These are phyloP conservation scores for Tylopilus vinaceipallidus DNA, from an alignment of 768 basidiomycete genomes.

Conservation along the genomic window DNA sequence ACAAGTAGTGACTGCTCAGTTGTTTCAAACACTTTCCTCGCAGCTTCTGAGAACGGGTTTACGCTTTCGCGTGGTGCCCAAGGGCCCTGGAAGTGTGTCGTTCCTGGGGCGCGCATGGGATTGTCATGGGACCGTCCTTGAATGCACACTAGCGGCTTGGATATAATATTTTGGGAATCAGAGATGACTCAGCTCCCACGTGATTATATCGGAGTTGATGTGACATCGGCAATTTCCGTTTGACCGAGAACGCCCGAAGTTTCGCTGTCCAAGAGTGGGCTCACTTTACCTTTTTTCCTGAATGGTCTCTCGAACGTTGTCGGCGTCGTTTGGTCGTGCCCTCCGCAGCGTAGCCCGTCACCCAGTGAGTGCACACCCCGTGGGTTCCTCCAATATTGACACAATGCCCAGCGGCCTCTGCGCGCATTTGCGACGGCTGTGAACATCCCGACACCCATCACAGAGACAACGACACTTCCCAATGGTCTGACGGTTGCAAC, in stretches of 20 bases:
- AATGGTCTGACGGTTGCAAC: constrained; percentile 97
- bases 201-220: constrained; percentile 20
- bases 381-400: constrained; percentile 1
- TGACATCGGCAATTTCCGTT: constrained; percentile 26
- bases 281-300: constrained; percentile 27
- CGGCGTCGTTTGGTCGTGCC: constrained; percentile 42
- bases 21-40: constrained; percentile 37
- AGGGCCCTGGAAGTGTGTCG: constrained; percentile 41
- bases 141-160: too few species aligned
- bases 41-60: constrained; percentile 56
- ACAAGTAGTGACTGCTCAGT: background rate
- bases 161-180: too few species aligned
- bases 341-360: constrained; percentile 38
- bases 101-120: constrained; percentile 33
- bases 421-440: constrained; percentile 76
- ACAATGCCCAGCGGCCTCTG: constrained; percentile 43
- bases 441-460: constrained; percentile 67
- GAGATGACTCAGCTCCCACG: too few species aligned
- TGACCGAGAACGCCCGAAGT: constrained; percentile 34
- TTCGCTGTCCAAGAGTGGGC: constrained; percentile 8
- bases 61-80: constrained; percentile 33
- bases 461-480: constrained; percentile 87
- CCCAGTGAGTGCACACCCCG: constrained; percentile 28
- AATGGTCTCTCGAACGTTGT: constrained; percentile 48
- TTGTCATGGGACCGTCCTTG: constrained; percentile 21